Conservation (phyloP, 441 rosid genomes). For the Populus hybrid region DNA sequence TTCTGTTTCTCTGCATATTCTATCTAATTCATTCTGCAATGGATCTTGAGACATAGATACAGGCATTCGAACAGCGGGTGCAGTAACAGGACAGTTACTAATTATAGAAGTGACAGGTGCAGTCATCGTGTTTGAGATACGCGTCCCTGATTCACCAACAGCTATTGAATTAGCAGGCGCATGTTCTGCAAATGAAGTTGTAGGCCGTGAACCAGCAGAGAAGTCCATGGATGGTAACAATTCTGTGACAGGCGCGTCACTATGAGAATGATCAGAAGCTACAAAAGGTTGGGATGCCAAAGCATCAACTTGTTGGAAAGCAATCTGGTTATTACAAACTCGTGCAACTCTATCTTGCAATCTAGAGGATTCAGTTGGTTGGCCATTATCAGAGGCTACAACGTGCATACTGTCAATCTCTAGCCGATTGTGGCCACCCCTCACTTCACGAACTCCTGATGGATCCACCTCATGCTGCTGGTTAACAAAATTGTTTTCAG, state of each 20-base stretch:
- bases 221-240: conserved; percentile 11
- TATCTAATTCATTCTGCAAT: conserved; percentile 78
- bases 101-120: conserved; percentile 20
- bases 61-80: conserved; percentile 32
- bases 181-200: conserved; percentile 25
- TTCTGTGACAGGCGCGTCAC: conserved; percentile 20
- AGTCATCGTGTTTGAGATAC: conserved; percentile 20
- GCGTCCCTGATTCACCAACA: conserved; percentile 14
- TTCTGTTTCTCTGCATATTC: conserved; percentile 51
- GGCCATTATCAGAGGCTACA: conserved; percentile 8
- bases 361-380: conserved; percentile 29
- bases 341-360: conserved; percentile 31
- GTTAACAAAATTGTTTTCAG: conserved; percentile 3
- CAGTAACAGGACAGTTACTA: conserved; percentile 27
- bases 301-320: conserved; percentile 35
- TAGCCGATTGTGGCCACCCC: background rate
- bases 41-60: conserved; percentile 47
- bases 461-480: conserved; percentile 10
- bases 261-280: conserved; percentile 23
- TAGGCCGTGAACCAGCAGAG: conserved; percentile 11
- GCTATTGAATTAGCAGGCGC: conserved; percentile 16
- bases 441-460: background rate
- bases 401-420: background rate
- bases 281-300: conserved; percentile 18
- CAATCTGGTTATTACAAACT: conserved; percentile 24